Evolutionary conservation across 805 yeast genomes (phyloP).

Genomic region (Cyberlindnera euphorbiae): DNA sequence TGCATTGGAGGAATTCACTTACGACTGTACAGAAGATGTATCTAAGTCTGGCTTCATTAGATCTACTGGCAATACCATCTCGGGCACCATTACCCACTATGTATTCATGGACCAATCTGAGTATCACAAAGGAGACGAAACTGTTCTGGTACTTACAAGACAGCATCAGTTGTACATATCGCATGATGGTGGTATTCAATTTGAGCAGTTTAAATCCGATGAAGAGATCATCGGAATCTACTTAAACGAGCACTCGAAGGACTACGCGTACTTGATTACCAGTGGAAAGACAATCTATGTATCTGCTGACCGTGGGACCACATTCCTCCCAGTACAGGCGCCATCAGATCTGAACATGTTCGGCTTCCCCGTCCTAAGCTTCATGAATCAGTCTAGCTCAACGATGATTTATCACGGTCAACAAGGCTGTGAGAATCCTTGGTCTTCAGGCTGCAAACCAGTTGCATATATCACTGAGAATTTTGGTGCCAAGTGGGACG

Average conservation of each 20-base stretch:
- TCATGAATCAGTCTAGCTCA: slow-evolving; percentile 48
- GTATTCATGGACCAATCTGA: slow-evolving; percentile 45
- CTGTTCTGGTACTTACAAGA: slow-evolving; percentile 55
- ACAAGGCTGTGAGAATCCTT: slow-evolving; percentile 40
- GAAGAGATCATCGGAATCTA: slow-evolving; percentile 44
- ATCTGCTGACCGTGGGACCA: slow-evolving; percentile 62
- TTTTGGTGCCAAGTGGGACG: slow-evolving; percentile 58
- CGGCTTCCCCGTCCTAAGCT: slow-evolving; percentile 47
- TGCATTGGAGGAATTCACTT: slow-evolving; percentile 9
- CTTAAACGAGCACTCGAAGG: slow-evolving; percentile 53
- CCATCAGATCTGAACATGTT: slow-evolving; percentile 44
- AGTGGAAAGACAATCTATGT: slow-evolving; percentile 34
- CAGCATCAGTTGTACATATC: slow-evolving; percentile 56
- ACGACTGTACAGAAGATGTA: slow-evolving; percentile 20
- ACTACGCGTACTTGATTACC: slow-evolving; percentile 32
- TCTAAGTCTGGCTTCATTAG: slow-evolving; percentile 23
- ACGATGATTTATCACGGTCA: slow-evolving; percentile 68
- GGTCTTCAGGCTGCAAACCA: slow-evolving; percentile 39
- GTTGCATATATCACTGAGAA: slow-evolving; percentile 60
- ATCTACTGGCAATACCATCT: slow-evolving; percentile 37
- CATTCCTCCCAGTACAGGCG: slow-evolving; percentile 33
- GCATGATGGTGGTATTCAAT: slow-evolving; percentile 38
- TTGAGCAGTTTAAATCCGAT: slow-evolving; percentile 10
- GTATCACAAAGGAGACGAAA: slow-evolving; percentile 45
- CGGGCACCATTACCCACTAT: slow-evolving; percentile 50